A percentile compares a stretch with the other conserved stretches of the same genome.
phyloP scores from a whole-genome alignment of 108 stramenopile genomes.

The Cyclotella distinguenda region DNA sequence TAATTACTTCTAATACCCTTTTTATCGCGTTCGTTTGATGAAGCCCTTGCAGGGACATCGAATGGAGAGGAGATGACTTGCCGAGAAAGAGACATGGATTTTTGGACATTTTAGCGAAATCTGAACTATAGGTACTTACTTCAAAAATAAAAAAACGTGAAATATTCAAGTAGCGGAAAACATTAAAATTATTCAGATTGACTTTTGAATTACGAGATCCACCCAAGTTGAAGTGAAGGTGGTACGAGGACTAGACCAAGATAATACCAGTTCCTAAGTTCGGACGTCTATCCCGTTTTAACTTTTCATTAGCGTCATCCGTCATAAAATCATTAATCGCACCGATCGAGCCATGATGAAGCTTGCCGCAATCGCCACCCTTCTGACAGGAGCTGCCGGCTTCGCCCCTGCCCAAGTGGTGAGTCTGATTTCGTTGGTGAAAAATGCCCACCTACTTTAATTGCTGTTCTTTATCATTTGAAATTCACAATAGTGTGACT shows the following conservation, averaged over 20 bases:
- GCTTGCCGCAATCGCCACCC: slow-evolving; percentile 1
- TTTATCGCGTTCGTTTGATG: not conserved
- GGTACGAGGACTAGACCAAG: not conserved
- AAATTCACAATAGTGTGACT: not conserved
- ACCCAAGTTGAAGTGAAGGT: not conserved
- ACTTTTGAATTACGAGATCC: not conserved
- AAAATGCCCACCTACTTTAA: not conserved
- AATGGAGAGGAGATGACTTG: slow-evolving; percentile 26
- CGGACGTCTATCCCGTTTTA: not conserved
- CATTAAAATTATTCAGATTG: not conserved
- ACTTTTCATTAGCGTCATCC: not conserved
- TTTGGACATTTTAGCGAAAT: not conserved
- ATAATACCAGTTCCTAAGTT: not conserved
- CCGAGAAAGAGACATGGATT: slow-evolving; percentile 15
- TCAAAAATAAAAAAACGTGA: not conserved
- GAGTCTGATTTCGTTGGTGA: not conserved
- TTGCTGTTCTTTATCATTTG: not conserved
- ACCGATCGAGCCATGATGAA: slow-evolving; percentile 12
- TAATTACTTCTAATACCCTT: not conserved
- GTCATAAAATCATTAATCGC: not conserved
- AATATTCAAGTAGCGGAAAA: no score
- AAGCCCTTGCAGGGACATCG: not conserved
- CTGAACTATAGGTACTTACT: no score
- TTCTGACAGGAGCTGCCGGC: slow-evolving; percentile 1
- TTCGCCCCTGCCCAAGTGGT: slow-evolving; percentile 17